Evolutionary conservation across 768 basidiomycete species (phyloP).

Genomic region (Panellus pusillus): DNA sequence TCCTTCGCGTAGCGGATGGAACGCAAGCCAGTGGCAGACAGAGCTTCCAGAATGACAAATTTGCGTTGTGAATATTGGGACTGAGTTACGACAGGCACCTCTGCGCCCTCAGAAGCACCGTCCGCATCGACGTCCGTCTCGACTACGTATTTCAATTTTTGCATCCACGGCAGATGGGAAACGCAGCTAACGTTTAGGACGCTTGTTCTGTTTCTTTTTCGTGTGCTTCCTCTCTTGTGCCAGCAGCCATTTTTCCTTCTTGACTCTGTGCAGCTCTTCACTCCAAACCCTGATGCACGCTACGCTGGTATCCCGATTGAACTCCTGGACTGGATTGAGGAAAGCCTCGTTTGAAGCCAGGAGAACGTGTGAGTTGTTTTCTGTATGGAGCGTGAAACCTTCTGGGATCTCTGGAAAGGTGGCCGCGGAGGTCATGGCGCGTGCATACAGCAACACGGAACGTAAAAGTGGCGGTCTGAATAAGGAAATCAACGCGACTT

Average conservation of each 20-base stretch:
- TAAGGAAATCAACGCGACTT: too few relatives aligned
- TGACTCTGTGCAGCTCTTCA: slow-evolving; percentile 63
- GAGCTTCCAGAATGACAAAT: slow-evolving; percentile 84
- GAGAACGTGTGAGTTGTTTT: slow-evolving; percentile 81
- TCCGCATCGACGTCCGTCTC: slow-evolving; percentile 1
- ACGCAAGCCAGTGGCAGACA: slow-evolving; percentile 94
- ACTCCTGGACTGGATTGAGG: slow-evolving; percentile 96
- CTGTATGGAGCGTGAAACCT: slow-evolving; percentile 76
- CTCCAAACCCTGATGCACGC: slow-evolving; percentile 91
- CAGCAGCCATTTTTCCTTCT: slow-evolving; percentile 60
- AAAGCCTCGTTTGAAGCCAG: slow-evolving; percentile 85
- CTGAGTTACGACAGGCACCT: slow-evolving; percentile 5
- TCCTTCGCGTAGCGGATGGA: slow-evolving; percentile 98
- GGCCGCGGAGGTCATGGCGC: slow-evolving; percentile 1
- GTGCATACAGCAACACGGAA: not conserved
- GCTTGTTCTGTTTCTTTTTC: slow-evolving; percentile 41
- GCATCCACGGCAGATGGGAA: not conserved
- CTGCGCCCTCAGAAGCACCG: not conserved
- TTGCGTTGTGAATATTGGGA: slow-evolving; percentile 57
- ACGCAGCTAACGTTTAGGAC: slow-evolving; percentile 21
- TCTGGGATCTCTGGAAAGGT: slow-evolving; percentile 53
- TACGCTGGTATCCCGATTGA: slow-evolving; percentile 92
- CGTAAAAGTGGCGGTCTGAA: not conserved
- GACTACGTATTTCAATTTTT: not conserved
- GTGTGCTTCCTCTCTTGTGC: slow-evolving; percentile 35